Percentiles rank a stretch among this genome's conserved stretches.
phyloP scores from a whole-genome alignment of 2,329 filamentous ascomycete genomes.

The Hymenoscyphus repandus region DNA sequence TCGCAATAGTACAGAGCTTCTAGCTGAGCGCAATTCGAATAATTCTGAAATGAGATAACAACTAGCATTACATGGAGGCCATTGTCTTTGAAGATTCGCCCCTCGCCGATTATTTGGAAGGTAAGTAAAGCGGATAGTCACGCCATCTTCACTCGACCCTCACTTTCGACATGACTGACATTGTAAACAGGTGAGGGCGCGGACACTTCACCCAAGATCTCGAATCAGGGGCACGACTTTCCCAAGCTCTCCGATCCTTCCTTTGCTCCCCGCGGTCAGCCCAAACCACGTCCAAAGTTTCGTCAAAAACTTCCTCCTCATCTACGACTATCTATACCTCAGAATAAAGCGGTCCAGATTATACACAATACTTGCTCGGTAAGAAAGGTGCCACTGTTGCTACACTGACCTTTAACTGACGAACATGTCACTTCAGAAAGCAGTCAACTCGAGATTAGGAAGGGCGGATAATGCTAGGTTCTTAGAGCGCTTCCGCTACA shows the following conservation, averaged over 20 bases:
- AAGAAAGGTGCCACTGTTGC: conserved; percentile 25
- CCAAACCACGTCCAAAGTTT: conserved; percentile 48
- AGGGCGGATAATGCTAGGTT: conserved; percentile 78
- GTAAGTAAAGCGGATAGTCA: conserved; percentile 39
- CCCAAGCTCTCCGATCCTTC: conserved; percentile 28
- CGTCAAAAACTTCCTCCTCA: conserved; percentile 43
- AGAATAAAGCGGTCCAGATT: conserved; percentile 38
- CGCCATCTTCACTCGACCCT: conserved; percentile 5
- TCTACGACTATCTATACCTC: conserved; percentile 39
- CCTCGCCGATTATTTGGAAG: conserved; percentile 83
- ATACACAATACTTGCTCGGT: conserved; percentile 49
- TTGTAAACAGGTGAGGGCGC: conserved; percentile 39
- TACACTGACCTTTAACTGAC: conserved; percentile 4
- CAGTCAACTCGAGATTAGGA: conserved; percentile 67
- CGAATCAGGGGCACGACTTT: conserved; percentile 17
- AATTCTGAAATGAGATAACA: conserved; percentile 12
- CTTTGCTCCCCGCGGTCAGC: conserved; percentile 53
- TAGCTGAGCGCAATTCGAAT: not conserved
- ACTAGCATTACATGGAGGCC: conserved; percentile 63
- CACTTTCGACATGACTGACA: conserved; percentile 6
- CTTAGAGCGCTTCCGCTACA: conserved; percentile 88
- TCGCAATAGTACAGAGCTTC: too few species aligned
- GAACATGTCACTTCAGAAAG: conserved; percentile 44
- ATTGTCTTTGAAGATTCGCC: conserved; percentile 83
- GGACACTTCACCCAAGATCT: conserved; percentile 33